Evolutionary conservation across 78 protist genomes (phyloP), one percentile per base, ranked within the genome.

Genomic region (Protostelium mycophagum): DNA sequence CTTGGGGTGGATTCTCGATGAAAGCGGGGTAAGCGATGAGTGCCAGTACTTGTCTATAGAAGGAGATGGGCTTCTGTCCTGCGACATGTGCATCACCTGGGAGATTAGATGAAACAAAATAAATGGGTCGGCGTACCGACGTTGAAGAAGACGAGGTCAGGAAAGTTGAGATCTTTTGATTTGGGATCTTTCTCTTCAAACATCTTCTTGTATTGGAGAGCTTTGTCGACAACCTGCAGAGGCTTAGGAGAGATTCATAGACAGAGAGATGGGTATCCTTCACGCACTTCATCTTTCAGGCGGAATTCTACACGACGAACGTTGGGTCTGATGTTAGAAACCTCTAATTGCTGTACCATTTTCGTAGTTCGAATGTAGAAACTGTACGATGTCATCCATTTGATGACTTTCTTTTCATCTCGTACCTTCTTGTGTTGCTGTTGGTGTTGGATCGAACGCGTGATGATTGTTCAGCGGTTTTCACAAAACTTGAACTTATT

Each of bases 1-100:
- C 85, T n/a, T 87, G 28, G 36, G 35, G 37, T 36, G 89, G 86
- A 35, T 85, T 39, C 38, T 91, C 84, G 28, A 95, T 28, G 0
- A 97, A 88, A 1, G 38, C 88, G 28, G 96, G 96, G 88, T 73
- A 86, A 37, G 88, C 91, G 34, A 92, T 37, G 37, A 96, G 83
- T 1, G 98, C 63, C 23, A 95, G 38, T 1, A 98, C 99, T 92
- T 99, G 97, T 9, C 99, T 96, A 89, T 91, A 88, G 86, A 95
- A 99, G 5, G 99, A 91, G 35, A 99, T 51, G 5, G 99, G 99
- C 90, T 85, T 5, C 93, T 99, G 99, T 51, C 73, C 73, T 16
- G 73, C 73, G 73, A 51, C 73, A 16, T 51, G 73, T 51, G 73
- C 73, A 51, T 51, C 73, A 16, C 73, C 73, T 51, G 73, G 5